Percentiles rank a stretch among this genome's conserved stretches.
phyloP scores from a whole-genome alignment of 2,329 filamentous ascomycete species.

The Reticulascus tulasneorum region DNA sequence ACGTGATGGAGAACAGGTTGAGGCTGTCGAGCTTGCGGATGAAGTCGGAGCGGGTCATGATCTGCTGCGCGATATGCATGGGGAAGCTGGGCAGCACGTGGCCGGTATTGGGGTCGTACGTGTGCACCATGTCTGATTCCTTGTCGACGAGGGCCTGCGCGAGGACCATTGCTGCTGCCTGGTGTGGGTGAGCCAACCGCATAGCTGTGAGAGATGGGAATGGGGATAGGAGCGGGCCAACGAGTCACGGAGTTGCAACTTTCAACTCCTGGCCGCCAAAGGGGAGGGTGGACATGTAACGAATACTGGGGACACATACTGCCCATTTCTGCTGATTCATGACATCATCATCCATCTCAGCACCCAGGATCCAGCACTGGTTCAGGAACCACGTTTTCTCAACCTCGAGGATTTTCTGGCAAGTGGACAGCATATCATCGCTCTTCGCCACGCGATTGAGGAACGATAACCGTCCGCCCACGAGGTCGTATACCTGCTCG shows the following conservation, averaged over 20 bases:
- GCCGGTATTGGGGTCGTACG: constrained; percentile 10
- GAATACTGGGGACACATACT: constrained; percentile 44
- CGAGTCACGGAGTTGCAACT: too few relatives aligned
- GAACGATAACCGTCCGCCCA: constrained; percentile 86
- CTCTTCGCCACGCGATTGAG: constrained; percentile 88
- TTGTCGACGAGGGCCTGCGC: constrained; percentile 86
- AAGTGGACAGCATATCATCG: constrained; percentile 72
- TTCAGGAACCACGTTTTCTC: constrained; percentile 77
- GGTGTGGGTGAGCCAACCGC: too few relatives aligned
- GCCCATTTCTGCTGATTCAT: constrained; percentile 98
- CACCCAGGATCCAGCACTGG: constrained; percentile 70
- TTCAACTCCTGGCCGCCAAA: neutral
- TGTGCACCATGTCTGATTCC: constrained; percentile 52
- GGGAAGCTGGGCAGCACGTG: constrained; percentile 31
- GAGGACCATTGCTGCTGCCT: constrained; percentile 90
- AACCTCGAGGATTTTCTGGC: constrained; percentile 65
- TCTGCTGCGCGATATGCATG: constrained; percentile 78
- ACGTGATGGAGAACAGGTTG: constrained; percentile 94
- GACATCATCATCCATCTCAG: constrained; percentile 88
- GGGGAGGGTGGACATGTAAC: neutral
- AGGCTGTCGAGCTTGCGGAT: constrained; percentile 88
- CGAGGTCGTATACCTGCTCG: constrained; percentile 75
- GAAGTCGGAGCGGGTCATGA: constrained; percentile 96
- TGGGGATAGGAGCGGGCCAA: neutral
- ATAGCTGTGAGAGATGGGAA: neutral